A percentile compares a stretch with the other conserved stretches of the same genome.
Evolutionary conservation across 225 moss, liverwort and hornwort genomes (phyloP).

Genomic region (Pleurozium schreberi): DNA sequence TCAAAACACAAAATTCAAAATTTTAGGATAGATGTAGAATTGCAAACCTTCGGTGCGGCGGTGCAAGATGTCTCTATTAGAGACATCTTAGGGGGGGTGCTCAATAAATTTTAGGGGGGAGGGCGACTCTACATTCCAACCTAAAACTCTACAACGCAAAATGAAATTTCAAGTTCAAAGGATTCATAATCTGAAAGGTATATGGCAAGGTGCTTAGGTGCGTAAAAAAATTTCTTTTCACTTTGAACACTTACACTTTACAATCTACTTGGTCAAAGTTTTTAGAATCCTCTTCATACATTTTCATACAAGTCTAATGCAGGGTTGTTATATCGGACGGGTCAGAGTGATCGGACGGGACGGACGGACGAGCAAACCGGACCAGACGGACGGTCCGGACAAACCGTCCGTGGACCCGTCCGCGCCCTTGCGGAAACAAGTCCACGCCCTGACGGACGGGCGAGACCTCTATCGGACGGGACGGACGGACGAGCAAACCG

Average conservation of each 20-base stretch:
- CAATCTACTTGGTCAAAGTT: background rate
- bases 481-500: no score
- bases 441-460: no score
- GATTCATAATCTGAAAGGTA: background rate
- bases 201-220: background rate
- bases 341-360: no score
- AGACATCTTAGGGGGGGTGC: fast-evolving
- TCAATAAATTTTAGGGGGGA: fast-evolving
- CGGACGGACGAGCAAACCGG: no score
- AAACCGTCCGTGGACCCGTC: no score
- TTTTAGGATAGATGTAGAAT: fast-evolving
- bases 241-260: background rate
- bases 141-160: background rate
- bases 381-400: no score
- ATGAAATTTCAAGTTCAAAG: background rate
- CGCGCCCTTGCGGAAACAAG: no score
- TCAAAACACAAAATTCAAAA: background rate
- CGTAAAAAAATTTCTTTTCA: background rate
- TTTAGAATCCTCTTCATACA: background rate
- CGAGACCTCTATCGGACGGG: no score
- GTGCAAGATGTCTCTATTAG: background rate
- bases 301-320: background rate
- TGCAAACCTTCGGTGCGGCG: fast-evolving
- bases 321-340: no score
- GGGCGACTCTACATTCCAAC: background rate